Evolutionary conservation across 768 basidiomycete genomes (phyloP).

Genomic region (Saitozyma sp.): DNA sequence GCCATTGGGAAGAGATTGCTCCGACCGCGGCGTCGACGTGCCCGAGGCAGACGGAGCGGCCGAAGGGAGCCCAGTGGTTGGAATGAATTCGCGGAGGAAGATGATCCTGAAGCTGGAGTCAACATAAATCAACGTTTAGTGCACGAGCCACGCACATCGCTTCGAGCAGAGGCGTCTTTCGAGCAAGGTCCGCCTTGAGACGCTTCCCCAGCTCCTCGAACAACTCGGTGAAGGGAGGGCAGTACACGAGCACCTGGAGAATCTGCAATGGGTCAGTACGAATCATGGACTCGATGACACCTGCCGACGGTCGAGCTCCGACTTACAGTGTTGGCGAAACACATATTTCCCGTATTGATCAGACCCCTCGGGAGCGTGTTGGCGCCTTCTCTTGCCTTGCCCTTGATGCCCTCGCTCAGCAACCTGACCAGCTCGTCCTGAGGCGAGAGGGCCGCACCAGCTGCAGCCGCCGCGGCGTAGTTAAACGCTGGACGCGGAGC

Average conservation of each 20-base stretch:
- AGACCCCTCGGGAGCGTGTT: conserved; percentile 62
- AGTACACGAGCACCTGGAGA: conserved; percentile 85
- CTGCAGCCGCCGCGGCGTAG: conserved; percentile 43
- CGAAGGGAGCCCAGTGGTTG: conserved; percentile 10
- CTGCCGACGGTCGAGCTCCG: background rate
- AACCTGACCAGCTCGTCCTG: conserved; percentile 40
- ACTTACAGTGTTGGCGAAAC: conserved; percentile 83
- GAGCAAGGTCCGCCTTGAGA: conserved; percentile 55
- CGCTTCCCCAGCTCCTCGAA: conserved; percentile 70
- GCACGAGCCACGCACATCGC: conserved; percentile 53
- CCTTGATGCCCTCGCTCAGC: conserved; percentile 39
- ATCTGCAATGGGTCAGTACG: conserved; percentile 52
- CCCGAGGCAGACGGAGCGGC: conserved; percentile 4
- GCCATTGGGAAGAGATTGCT: conserved; percentile 11
- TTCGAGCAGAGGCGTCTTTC: conserved; percentile 54
- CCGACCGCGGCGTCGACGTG: conserved; percentile 4
- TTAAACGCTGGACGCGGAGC: conserved; percentile 30
- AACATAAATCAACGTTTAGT: conserved; percentile 52
- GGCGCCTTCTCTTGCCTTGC: conserved; percentile 16
- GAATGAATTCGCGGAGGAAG: conserved; percentile 75
- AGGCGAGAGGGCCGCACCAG: conserved; percentile 27
- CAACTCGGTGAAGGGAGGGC: conserved; percentile 76
- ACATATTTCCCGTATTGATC: conserved; percentile 94
- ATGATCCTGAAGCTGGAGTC: conserved; percentile 51
- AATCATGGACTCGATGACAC: background rate